Evolutionary conservation across 345 rosid species (phyloP).

Genomic region (Bruguiera gymnorhiza): DNA sequence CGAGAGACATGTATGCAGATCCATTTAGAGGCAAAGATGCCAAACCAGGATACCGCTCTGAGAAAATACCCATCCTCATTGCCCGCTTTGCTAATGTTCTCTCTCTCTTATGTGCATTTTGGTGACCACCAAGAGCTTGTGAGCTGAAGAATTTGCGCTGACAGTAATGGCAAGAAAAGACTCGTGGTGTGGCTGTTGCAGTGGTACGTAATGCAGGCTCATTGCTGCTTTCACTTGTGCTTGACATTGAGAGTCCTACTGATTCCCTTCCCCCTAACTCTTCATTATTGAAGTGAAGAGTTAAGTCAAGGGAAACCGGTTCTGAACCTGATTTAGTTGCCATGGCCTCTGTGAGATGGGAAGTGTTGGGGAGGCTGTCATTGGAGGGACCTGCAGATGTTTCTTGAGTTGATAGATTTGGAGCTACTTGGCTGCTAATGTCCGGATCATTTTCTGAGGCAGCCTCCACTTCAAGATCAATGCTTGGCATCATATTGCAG

Average conservation of each 20-base stretch:
- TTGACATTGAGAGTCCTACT: slow-evolving; percentile 44
- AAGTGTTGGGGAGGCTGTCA: slow-evolving; percentile 33
- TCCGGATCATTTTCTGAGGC: slow-evolving; percentile 48
- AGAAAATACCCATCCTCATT: slow-evolving; percentile 30
- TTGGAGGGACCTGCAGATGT: slow-evolving; percentile 31
- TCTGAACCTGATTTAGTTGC: slow-evolving; percentile 18
- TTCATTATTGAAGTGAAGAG: slow-evolving; percentile 17
- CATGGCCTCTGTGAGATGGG: slow-evolving; percentile 11
- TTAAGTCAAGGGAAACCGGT: slow-evolving; percentile 22
- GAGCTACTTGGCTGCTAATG: slow-evolving; percentile 60
- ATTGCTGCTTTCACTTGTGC: slow-evolving; percentile 62
- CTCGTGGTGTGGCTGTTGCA: slow-evolving; percentile 21
- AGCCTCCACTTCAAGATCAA: slow-evolving; percentile 61
- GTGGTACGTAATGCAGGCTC: slow-evolving; percentile 37
- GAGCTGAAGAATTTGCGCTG: slow-evolving; percentile 28
- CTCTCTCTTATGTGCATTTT: slow-evolving; percentile 28
- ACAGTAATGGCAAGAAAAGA: slow-evolving; percentile 27
- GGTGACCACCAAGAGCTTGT: slow-evolving; percentile 30
- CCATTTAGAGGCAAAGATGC: slow-evolving; percentile 30
- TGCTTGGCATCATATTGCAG: slow-evolving; percentile 43
- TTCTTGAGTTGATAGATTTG: slow-evolving; percentile 50
- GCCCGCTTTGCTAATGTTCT: slow-evolving; percentile 28
- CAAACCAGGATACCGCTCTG: slow-evolving; percentile 23
- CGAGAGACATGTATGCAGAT: slow-evolving; percentile 13
- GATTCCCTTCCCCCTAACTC: slow-evolving; percentile 14